Base-by-base conservation (phyloP, 208 protist genomes). In the Wallacemonas sp. region DNA sequence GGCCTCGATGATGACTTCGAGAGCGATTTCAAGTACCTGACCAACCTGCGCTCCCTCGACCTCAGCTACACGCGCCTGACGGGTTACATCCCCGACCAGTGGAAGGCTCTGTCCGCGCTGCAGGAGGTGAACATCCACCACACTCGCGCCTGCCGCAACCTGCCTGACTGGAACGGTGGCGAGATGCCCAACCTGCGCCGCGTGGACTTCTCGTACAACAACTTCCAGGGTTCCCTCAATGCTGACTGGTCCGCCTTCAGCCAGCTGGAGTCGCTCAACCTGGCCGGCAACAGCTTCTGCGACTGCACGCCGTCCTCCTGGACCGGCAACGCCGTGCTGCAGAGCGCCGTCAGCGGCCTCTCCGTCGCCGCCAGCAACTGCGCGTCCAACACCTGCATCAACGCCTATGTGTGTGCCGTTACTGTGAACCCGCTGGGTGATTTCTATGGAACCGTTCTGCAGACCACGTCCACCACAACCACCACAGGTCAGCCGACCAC, bases 51-150 rank as follows among this genome's bases (percentile, higher is more conserved):
- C 46, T 21, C 41, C 34, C 49, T 61, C 26, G 43, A 68, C 61
- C 39, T 77, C 27, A 72, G 65, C 52, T 55, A 63, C 58, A 66
- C 70, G 26, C 32, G 57, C 21, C 60, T 77, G 43, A 43, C 23
- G 49, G 41, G 65, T 14, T 11, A 33, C 34, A 43, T 72, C 26
- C 61, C 61, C 21, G 36, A 52, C 44, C n/a, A 38, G 21, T 77
- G 61, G 65, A n/a, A 21, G 29, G 41, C 32, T n/a, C 65, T 77
- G 65, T 3, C 54, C 27, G 32, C 23, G 4, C 54, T 72, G 39
- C 48, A 68, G 61, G 38, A 44, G 46, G 46, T 74, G 48, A 48
- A 65, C 62, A 60, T 69, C 70, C 55, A 68, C 70, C 48, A 75
- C 62, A 70, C 70, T 11, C 48, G 48, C 23, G 56, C 52, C 48